Evolutionary conservation across 345 rosid species (phyloP).

Genomic region (Firmiana major): DNA sequence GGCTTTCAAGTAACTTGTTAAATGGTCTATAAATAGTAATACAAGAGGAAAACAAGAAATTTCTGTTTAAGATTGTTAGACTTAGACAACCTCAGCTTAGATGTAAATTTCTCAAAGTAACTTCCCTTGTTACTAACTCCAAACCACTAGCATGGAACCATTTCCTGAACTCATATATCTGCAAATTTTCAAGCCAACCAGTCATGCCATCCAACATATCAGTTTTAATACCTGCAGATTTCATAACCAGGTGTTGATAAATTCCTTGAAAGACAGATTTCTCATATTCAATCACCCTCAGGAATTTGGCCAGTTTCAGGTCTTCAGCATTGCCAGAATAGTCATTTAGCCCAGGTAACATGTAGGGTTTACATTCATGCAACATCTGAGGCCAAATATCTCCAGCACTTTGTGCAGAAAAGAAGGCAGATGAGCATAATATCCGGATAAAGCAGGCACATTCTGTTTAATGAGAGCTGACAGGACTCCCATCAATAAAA

Average conservation of each 20-base stretch:
- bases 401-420: not conserved
- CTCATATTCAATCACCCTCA: not conserved
- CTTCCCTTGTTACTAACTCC: slow-evolving; percentile 2
- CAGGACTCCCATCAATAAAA: too few species aligned
- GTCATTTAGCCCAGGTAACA: not conserved
- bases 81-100: not conserved
- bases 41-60: not conserved
- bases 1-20: not conserved
- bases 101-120: not conserved
- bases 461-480: too few species aligned
- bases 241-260: not conserved
- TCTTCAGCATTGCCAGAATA: not conserved
- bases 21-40: slow-evolving; percentile 5
- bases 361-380: not conserved
- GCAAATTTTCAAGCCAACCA: not conserved
- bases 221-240: not conserved
- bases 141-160: slow-evolving; percentile 6
- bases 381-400: not conserved
- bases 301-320: not conserved
- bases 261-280: not conserved
- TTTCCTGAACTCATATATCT: slow-evolving; percentile 7
- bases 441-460: too few species aligned
- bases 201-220: not conserved
- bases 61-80: slow-evolving; percentile 9
- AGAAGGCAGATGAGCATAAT: too few species aligned